Evolutionary conservation across 306 rosid genomes (phyloP), one percentile per base, ranked within the genome.

Genomic region (Dryas alaskensis): DNA sequence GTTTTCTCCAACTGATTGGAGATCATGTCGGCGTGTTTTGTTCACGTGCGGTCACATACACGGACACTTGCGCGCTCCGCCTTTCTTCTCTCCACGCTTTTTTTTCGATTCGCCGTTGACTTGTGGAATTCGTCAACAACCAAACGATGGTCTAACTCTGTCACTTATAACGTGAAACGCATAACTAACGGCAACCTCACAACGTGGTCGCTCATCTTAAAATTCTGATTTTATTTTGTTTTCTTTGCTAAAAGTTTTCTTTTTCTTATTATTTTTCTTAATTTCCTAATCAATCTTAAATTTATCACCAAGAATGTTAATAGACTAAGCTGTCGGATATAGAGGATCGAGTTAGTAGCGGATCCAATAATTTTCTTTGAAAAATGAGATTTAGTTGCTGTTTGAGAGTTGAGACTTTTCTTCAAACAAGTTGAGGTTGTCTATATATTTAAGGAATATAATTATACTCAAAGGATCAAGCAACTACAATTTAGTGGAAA

Each of bases 11-110:
- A 83, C 74, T 61, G 82, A 77, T 60, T 1, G 50, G 78, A 71
- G 81, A 84, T 83, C 80, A 82, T 69, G 89, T 74, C 65, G 77
- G 84, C 67, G 73, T 78, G 75, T 75, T 80, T 14, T 62, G 44
- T 45, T 78, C 80, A 57, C 51, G 78, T 82, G 76, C 75, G 79
- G 65, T 69, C 75, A 50, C 14, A 9, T 75, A 62, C 64, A 73
- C 74, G 1, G 22, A 75, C 61, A 62, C 77, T 31, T 70, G 69
- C 59, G 52, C 31, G 72, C 37, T 65, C 19, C 60, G 7, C 70
- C 79, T 44, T 6, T 7, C 0, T 44, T 66, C 10, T 62, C 63
- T 64, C 19, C 60, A 50, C 63, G 48, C 73, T 39, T 65, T 8
- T 8, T 1, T 65, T 70, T 39, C 68, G 77, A 49, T 45, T 49